Evolutionary conservation across 148 eudicot genomes (phyloP).

Genomic region (Nyssa sinensis): DNA sequence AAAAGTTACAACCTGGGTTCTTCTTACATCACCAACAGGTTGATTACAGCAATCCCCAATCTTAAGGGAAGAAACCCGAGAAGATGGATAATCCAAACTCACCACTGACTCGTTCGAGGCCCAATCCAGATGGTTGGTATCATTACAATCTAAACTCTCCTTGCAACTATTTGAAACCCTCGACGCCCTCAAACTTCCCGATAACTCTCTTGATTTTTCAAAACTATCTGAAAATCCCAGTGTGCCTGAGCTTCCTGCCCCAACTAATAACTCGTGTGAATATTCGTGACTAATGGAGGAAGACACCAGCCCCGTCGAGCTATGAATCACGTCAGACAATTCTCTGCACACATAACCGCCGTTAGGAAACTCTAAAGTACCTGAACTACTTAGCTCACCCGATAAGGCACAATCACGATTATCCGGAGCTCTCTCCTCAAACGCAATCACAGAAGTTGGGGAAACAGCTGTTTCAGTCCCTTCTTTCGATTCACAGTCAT

Average conservation of each 20-base stretch:
- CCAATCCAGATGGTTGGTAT: conserved; percentile 63
- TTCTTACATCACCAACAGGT: conserved; percentile 45
- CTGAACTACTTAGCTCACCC: conserved; percentile 31
- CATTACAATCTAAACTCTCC: conserved; percentile 49
- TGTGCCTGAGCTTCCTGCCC: conserved; percentile 65
- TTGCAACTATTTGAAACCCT: conserved; percentile 49
- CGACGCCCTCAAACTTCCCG: no score
- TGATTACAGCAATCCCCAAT: conserved; percentile 60
- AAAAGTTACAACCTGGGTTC: conserved; percentile 55
- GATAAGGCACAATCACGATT: conserved; percentile 22
- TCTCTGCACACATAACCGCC: conserved; percentile 51
- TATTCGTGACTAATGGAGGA: conserved; percentile 60
- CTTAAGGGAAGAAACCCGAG: conserved; percentile 67
- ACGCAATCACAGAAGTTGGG: conserved; percentile 30
- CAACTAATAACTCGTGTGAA: conserved; percentile 54
- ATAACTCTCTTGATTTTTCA: conserved; percentile 55
- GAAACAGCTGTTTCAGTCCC: conserved; percentile 51
- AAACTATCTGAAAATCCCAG: conserved; percentile 73
- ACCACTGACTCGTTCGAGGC: conserved; percentile 64
- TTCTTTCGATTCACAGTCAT: conserved; percentile 46
- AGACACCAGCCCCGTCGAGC: conserved; percentile 52
- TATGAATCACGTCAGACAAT: conserved; percentile 51
- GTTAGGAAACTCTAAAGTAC: conserved; percentile 8
- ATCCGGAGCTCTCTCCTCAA: conserved; percentile 26
- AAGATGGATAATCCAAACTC: conserved; percentile 80